phyloP scores from a whole-genome alignment of 2,329 filamentous ascomycete genomes.

The Xylariaceae sp. region DNA sequence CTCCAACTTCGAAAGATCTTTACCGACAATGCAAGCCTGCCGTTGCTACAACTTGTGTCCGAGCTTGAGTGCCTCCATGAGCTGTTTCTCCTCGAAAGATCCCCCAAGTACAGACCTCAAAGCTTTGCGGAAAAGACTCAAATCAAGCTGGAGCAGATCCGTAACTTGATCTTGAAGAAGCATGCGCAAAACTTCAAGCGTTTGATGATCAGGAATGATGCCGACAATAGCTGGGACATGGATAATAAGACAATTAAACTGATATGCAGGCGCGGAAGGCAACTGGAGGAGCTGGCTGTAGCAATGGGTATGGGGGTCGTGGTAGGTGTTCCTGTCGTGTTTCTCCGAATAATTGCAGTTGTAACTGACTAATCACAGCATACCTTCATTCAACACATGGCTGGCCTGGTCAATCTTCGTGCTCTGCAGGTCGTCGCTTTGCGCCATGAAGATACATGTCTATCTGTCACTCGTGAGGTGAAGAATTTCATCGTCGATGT shows the following conservation, averaged over 20 bases:
- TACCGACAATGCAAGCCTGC: slow-evolving; percentile 56
- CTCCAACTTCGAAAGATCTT: slow-evolving; percentile 55
- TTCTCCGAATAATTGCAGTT: background rate
- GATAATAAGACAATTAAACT: slow-evolving; percentile 50
- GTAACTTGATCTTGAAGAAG: slow-evolving; percentile 51
- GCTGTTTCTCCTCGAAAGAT: slow-evolving; percentile 55
- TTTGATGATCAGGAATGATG: slow-evolving; percentile 58
- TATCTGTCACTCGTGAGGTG: slow-evolving; percentile 53
- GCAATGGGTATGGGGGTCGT: slow-evolving; percentile 50
- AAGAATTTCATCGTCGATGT: slow-evolving; percentile 56
- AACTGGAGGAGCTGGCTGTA: slow-evolving; percentile 52
- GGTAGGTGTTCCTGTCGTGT: slow-evolving; percentile 36
- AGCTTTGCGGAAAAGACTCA: slow-evolving; percentile 47
- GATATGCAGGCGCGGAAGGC: slow-evolving; percentile 45
- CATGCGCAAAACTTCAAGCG: slow-evolving; percentile 51
- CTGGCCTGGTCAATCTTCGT: slow-evolving; percentile 42
- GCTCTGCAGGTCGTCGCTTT: slow-evolving; percentile 54
- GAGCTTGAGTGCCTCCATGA: slow-evolving; percentile 52
- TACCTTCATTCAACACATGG: slow-evolving; percentile 50
- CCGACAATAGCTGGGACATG: slow-evolving; percentile 50
- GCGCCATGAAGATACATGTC: slow-evolving; percentile 51
- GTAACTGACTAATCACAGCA: slow-evolving; percentile 39
- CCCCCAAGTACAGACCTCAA: slow-evolving; percentile 46
- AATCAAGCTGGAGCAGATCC: slow-evolving; percentile 54
- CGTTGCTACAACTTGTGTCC: slow-evolving; percentile 50